These are phyloP conservation scores for Musa balbisiana DNA, from an alignment of 202 grass and related monocot species.

Conservation along the genomic window DNA sequence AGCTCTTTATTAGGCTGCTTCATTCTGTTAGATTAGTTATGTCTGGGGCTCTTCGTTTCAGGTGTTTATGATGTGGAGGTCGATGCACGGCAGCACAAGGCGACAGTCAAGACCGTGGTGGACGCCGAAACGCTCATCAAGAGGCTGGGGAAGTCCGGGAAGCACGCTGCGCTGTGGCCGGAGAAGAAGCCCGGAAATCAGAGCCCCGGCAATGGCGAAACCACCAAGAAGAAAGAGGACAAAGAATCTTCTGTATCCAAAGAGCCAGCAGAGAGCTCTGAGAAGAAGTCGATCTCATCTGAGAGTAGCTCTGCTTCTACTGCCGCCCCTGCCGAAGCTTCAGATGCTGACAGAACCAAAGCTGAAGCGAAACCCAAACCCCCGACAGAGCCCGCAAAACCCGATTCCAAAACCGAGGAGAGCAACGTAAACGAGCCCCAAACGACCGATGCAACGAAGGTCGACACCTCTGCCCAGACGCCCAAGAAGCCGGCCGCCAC, in stretches of 20 bases:
- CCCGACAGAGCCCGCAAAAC: background rate
- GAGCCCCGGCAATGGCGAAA: background rate
- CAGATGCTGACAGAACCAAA: background rate
- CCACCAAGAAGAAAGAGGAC: background rate
- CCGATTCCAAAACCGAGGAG: background rate
- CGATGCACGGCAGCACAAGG: slow-evolving; percentile 64
- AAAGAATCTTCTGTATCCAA: no score
- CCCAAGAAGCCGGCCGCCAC: background rate
- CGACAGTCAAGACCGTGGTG: slow-evolving; percentile 31
- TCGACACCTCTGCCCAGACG: no score
- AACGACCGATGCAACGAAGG: background rate
- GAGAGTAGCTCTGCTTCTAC: background rate
- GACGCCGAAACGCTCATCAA: slow-evolving; percentile 46
- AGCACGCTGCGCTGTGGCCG: slow-evolving; percentile 55
- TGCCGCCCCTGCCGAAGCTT: background rate
- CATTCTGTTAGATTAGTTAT: background rate
- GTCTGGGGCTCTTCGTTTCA: slow-evolving; percentile 1
- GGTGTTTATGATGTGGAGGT: slow-evolving; percentile 60
- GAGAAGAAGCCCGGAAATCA: background rate
- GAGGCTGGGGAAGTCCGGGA: slow-evolving; percentile 67
- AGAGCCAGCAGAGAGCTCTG: no score
- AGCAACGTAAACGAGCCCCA: background rate
- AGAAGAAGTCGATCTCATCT: background rate
- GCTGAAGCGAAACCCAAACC: background rate
- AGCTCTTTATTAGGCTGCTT: no score